Conservation (phyloP, 176 grass and related monocot genomes). For the Leersia perrieri region DNA sequence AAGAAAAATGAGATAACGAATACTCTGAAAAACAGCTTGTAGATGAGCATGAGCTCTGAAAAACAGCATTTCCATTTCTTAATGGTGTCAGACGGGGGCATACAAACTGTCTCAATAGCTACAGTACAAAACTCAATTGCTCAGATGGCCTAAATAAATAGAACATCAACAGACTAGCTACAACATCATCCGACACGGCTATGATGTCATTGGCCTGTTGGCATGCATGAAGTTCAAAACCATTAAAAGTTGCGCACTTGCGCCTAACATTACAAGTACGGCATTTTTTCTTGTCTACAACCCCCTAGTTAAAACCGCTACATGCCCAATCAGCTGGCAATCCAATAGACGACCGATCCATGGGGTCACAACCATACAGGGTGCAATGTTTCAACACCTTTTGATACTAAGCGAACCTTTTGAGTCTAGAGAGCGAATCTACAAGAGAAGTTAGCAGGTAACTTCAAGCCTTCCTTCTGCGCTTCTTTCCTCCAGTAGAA, state of each 20-base stretch:
- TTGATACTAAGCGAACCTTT: conserved; percentile 23
- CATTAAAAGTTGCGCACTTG: not conserved
- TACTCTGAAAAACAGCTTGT: not conserved
- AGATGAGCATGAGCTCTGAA: not conserved
- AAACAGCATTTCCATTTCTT: conserved; percentile 1
- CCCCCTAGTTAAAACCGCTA: conserved; percentile 30
- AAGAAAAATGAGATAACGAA: not conserved
- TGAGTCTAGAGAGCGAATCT: conserved; percentile 21
- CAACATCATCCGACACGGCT: conserved; percentile 34
- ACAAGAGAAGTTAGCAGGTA: conserved; percentile 27
- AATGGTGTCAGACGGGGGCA: not conserved
- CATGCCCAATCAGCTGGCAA: conserved; percentile 31
- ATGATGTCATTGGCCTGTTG: not conserved
- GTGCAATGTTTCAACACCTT: conserved; percentile 13
- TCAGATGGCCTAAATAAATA: conserved; percentile 45
- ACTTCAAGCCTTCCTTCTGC: conserved; percentile 57
- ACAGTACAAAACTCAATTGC: conserved; percentile 23
- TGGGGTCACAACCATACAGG: conserved; percentile 38
- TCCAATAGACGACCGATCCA: conserved; percentile 34
- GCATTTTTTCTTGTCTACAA: conserved; percentile 33
- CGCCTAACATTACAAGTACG: conserved; percentile 45
- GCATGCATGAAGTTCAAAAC: conserved; percentile 5
- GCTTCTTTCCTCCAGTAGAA: conserved; percentile 62
- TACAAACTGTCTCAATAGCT: not conserved
- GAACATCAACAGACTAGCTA: conserved; percentile 33